A percentile compares a stretch with the other conserved stretches of the same genome.
phyloP scores from a whole-genome alignment of 495 filamentous ascomycete genomes.

The Podospora bellae-mahoneyi region DNA sequence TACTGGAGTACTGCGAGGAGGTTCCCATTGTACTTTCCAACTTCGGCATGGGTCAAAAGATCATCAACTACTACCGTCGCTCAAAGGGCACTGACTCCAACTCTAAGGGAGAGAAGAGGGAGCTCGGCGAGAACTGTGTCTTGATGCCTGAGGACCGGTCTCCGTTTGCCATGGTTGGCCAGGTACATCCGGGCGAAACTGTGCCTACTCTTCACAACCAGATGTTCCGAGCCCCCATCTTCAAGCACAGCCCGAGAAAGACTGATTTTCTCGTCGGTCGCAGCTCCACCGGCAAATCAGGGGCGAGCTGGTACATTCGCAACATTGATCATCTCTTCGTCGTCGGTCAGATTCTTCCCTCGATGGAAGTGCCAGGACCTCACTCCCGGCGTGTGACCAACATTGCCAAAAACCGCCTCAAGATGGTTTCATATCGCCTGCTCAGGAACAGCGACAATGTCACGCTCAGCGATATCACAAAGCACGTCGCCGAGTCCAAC shows the following conservation, averaged over 20 bases:
- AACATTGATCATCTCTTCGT: slow-evolving; percentile 85
- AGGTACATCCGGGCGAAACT: slow-evolving; percentile 83
- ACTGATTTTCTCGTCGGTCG: slow-evolving; percentile 88
- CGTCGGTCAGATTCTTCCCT: slow-evolving; percentile 89
- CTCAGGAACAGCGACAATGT: slow-evolving; percentile 69
- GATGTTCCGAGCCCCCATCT: slow-evolving; percentile 93
- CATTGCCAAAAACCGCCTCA: slow-evolving; percentile 88
- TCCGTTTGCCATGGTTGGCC: slow-evolving; percentile 91
- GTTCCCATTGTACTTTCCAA: slow-evolving; percentile 87
- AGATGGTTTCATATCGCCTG: slow-evolving; percentile 88
- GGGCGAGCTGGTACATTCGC: slow-evolving; percentile 73
- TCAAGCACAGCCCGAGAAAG: slow-evolving; percentile 71
- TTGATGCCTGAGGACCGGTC: slow-evolving; percentile 91
- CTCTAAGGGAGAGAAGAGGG: slow-evolving; percentile 46
- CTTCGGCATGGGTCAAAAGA: slow-evolving; percentile 91
- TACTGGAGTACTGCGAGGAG: slow-evolving; percentile 96
- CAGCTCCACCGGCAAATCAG: slow-evolving; percentile 68
- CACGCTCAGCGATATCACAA: slow-evolving; percentile 73
- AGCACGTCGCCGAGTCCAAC: slow-evolving; percentile 81
- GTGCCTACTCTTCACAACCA: slow-evolving; percentile 88
- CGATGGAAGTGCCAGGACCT: slow-evolving; percentile 85
- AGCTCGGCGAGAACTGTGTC: slow-evolving; percentile 78
- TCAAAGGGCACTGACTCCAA: slow-evolving; percentile 76
- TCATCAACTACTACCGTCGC: slow-evolving; percentile 94
- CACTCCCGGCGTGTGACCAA: slow-evolving; percentile 94